Base-by-base conservation (phyloP, 2,329 filamentous ascomycete species). In the Emmonsia crescens region DNA sequence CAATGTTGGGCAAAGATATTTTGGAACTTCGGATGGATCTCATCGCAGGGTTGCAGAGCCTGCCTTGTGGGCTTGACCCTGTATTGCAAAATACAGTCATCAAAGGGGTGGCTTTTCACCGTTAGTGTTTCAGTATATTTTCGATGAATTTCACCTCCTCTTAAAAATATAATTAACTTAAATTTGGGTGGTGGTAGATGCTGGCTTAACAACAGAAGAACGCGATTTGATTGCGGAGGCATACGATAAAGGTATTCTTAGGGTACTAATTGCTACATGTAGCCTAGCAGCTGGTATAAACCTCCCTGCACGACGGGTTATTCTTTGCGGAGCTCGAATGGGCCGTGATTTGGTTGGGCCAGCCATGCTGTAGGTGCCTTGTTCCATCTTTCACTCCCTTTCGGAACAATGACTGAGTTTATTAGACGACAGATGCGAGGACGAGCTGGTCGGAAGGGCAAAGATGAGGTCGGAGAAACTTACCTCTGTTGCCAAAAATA, bases 281-380 rank as follows among this genome's bases (percentile, higher is more conserved):
- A 90, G 87, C 70, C 80, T 92, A 61, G 89, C 89, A n/a, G 89
- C 88, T 16, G 89, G 89, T n/a, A 89, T 92, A 62, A 91, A 92
- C 72, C 76, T 92, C 21, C 79, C 79, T 16, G 89, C 89, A 8
- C 80, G 89, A 60, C 79, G 89, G 66, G 89, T 92, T 0, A 89
- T 92, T 62, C 79, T 89, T 31, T 88, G 90, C 69, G 87, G 85
- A 64, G 88, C 86, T 36, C 82, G 86, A 48, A 91, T 91, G 87
- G 89, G 89, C 0, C 81, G 86, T 59, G 87, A 91, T 54, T 77
- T 91, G 56, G 83, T 91, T n/a, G 88, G 87, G 0, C 88, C 89
- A 14, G 85, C 88, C 3, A 89, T 92, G 85, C 78, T 92, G 73
- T 81, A 74, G 64, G 75, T 71, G 14, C 38, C n/a, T 12, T 46